Conservation (phyloP, 495 filamentous ascomycete species). For the Penicillium herquei region DNA sequence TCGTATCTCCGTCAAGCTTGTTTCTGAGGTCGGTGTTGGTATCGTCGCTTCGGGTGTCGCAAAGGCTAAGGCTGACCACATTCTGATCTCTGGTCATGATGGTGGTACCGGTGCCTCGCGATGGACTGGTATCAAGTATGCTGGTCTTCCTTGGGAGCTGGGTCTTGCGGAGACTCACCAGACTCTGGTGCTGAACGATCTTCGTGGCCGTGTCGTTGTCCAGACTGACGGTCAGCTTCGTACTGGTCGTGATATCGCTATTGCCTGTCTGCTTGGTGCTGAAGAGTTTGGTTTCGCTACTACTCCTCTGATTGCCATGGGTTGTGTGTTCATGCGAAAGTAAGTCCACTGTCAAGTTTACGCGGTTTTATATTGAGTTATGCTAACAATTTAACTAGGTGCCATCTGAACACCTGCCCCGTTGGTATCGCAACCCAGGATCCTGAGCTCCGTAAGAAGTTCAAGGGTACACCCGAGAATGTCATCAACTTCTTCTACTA, state of each 20-base stretch:
- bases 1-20: slow-evolving; percentile 96
- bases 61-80: slow-evolving; percentile 97
- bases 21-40: slow-evolving; percentile 96
- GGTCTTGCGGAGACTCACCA: slow-evolving; percentile 98
- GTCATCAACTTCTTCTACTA: slow-evolving; percentile 99
- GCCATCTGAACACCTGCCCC: slow-evolving; percentile 79
- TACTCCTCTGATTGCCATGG: slow-evolving; percentile 93
- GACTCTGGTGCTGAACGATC: slow-evolving; percentile 96
- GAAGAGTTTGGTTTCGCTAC: slow-evolving; percentile 99
- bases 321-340: slow-evolving; percentile 93
- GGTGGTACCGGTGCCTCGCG: slow-evolving; percentile 96
- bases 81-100: slow-evolving; percentile 96
- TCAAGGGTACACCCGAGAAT: slow-evolving; percentile 90
- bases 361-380: neutral
- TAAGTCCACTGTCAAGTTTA: neutral
- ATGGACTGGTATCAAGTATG: slow-evolving; percentile 99
- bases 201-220: slow-evolving; percentile 93
- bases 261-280: slow-evolving; percentile 93
- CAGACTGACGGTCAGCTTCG: slow-evolving; percentile 97
- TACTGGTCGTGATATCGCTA: slow-evolving; percentile 92
- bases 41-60: slow-evolving; percentile 98
- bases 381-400: slow-evolving; percentile 8
- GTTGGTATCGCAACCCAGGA: slow-evolving; percentile 98
- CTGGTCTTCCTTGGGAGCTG: slow-evolving; percentile 96
- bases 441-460: slow-evolving; percentile 91